Base-by-base conservation (phyloP, 768 basidiomycete genomes). In the Leccinum subgranulosum region DNA sequence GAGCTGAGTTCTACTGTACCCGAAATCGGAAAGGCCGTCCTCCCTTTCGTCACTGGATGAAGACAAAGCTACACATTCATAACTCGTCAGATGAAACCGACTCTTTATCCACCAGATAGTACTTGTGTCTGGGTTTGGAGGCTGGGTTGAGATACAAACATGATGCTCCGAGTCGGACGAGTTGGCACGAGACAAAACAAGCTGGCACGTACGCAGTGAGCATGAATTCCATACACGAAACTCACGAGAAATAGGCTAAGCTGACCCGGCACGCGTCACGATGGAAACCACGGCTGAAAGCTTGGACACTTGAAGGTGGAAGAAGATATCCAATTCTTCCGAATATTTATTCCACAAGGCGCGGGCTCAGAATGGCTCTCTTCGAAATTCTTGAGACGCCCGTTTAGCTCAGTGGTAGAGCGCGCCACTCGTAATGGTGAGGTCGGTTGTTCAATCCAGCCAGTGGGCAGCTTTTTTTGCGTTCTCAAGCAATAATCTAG, bases 381-480 rank as follows among this genome's bases (percentile, higher is more conserved):
- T 9, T 9, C n/a, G 7, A n/a, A 4, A 5, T 39, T 10, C 11
- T 12, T 3, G 23, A 21, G 21, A 46, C 14, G 55, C 55, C 55
- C 55, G 45, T 54, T 57, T 57, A 57, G 56, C 56, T 57, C 56
- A 57, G 54, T 27, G 47, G 47, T 49, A 49, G 47, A 49, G 47
- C 27, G 47, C 47, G 23, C 23, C 47, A 49, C 27, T 49, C 15
- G 73, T 73, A 73, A 75, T 75, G 74, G 71, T 75, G 74, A 75
- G 74, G 74, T 75, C 74, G 73, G 73, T 74, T 74, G 74, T 75
- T 75, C 74, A 74, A 75, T 75, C 74, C 74, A 74, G 74, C 73
- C 74, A 75, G 72, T 69, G 74, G 74, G 74, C 74, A 74, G 41
- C n/a, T 43, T 43, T 43, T 46, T 46, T 23, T n/a, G 0, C 3